phyloP scores from a whole-genome alignment of 495 filamentous ascomycete species.

The Podospora anserina region DNA sequence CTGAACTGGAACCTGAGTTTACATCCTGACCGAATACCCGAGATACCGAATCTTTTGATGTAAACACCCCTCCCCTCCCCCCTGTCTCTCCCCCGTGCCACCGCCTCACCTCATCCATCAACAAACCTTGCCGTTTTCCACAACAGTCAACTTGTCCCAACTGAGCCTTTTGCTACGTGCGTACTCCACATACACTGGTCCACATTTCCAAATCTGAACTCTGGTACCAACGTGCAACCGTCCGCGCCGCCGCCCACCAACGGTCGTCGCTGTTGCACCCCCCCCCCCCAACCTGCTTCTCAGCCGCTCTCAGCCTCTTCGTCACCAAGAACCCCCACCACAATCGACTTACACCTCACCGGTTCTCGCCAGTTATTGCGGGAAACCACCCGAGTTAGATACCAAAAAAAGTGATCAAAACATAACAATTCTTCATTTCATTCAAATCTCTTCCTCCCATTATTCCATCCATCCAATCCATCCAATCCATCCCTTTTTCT shows the following conservation, averaged over 20 bases:
- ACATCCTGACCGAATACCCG: not conserved
- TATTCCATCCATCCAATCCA: not conserved
- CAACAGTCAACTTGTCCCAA: not conserved
- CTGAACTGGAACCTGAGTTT: not conserved
- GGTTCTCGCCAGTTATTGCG: no score
- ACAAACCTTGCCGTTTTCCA: not conserved
- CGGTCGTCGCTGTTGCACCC: no score
- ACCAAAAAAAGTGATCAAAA: not conserved
- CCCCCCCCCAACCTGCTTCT: no score
- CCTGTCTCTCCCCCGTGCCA: not conserved
- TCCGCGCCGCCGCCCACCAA: no score
- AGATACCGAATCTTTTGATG: not conserved
- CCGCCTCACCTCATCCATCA: not conserved
- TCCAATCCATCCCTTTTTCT: not conserved
- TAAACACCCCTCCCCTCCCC: not conserved
- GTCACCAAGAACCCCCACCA: no score
- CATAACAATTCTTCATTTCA: not conserved
- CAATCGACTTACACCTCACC: no score
- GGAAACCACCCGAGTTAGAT: not conserved
- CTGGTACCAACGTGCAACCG: no score
- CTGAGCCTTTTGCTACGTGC: no score
- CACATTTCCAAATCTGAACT: no score
- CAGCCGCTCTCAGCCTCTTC: no score
- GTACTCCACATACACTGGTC: no score
- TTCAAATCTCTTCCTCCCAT: not conserved